Percentiles rank a stretch among this genome's conserved stretches.
Evolutionary conservation across 73 alveolate species (phyloP).

Genomic region (Paramecium biaurelia): DNA sequence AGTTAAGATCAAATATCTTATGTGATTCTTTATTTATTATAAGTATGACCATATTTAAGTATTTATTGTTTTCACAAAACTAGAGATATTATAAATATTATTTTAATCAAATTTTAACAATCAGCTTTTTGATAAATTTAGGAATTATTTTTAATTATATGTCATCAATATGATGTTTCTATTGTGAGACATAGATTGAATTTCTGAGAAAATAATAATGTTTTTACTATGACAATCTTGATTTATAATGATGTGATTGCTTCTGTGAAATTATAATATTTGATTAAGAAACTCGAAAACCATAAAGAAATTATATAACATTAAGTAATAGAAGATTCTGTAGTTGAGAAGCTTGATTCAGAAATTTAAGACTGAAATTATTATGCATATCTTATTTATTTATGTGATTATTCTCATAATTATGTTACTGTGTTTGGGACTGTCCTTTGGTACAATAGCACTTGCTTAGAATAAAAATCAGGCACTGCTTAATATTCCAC

Average conservation of each 20-base stretch:
- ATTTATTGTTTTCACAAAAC: not conserved
- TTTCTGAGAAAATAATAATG: too few relatives aligned
- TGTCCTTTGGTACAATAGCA: not conserved
- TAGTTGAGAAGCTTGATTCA: not conserved
- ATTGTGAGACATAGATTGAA: too few relatives aligned
- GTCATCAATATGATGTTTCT: too few relatives aligned
- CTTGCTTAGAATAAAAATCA: not conserved
- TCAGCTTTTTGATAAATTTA: not conserved
- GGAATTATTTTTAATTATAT: not conserved
- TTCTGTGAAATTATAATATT: not conserved
- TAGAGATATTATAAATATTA: not conserved
- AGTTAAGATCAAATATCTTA: too few relatives aligned
- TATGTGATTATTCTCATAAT: conserved; percentile 6
- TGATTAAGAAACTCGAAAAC: not conserved
- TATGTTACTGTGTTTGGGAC: not conserved
- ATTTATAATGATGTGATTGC: not conserved
- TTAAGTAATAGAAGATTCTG: not conserved
- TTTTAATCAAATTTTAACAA: not conserved
- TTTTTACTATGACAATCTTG: not conserved
- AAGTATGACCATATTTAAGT: not conserved
- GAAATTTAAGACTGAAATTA: not conserved
- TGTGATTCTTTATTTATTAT: not conserved
- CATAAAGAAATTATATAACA: not conserved
- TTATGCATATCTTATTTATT: not conserved
- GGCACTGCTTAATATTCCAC: conserved; percentile 25